Evolutionary conservation across 2,329 filamentous ascomycete genomes (phyloP).

Genomic region (Fusarium hainanense): DNA sequence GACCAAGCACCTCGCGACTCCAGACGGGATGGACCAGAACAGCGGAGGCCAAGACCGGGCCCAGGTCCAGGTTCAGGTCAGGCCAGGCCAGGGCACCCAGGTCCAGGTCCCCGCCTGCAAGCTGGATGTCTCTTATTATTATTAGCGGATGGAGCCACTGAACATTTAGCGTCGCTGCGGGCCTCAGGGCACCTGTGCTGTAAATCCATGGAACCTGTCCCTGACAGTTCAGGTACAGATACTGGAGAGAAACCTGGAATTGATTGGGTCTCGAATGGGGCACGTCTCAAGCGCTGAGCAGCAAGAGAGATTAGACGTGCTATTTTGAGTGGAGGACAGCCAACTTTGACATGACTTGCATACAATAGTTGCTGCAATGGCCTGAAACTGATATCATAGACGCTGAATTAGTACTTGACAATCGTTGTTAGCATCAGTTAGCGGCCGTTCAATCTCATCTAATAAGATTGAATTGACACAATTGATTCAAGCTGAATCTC

Average conservation of each 20-base stretch:
- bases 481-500: background rate
- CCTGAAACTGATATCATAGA: slow-evolving; percentile 32
- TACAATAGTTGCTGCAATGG: slow-evolving; percentile 41
- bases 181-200: slow-evolving; percentile 35
- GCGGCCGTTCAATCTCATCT: background rate
- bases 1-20: slow-evolving; percentile 27
- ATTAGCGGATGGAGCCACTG: slow-evolving; percentile 45
- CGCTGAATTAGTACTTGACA: slow-evolving; percentile 9
- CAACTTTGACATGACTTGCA: slow-evolving; percentile 40
- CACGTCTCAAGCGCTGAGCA: slow-evolving; percentile 42
- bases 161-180: slow-evolving; percentile 44
- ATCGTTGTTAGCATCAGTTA: background rate
- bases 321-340: slow-evolving; percentile 42
- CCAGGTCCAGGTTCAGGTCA: background rate
- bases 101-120: slow-evolving; percentile 35
- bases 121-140: slow-evolving; percentile 27
- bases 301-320: slow-evolving; percentile 43
- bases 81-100: slow-evolving; percentile 34
- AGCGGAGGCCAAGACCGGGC: slow-evolving; percentile 3
- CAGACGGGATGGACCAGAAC: slow-evolving; percentile 13
- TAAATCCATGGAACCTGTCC: slow-evolving; percentile 16
- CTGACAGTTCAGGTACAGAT: slow-evolving; percentile 17
- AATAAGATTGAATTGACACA: slow-evolving; percentile 14
- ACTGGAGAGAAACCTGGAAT: slow-evolving; percentile 26
- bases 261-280: slow-evolving; percentile 40